Evolutionary conservation across 306 rosid species (phyloP).

Genomic region (Quercus glauca): DNA sequence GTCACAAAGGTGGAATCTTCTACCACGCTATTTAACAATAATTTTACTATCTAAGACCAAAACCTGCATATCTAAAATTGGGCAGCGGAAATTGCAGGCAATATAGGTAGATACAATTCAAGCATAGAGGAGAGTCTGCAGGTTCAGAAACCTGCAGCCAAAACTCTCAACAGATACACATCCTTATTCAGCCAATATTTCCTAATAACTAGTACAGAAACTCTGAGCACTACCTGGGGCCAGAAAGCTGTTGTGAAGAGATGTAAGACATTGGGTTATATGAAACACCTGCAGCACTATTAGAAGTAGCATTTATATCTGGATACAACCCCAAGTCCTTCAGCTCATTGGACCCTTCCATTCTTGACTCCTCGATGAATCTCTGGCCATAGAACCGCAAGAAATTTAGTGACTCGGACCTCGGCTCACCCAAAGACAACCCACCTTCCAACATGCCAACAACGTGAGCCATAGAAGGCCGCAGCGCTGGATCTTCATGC

Average conservation of each 20-base stretch:
- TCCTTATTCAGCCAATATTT: too few species aligned
- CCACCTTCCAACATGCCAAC: conserved; percentile 90
- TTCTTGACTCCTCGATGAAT: conserved; percentile 66
- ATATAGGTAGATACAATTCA: too few species aligned
- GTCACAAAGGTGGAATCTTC: too few species aligned
- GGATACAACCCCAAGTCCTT: conserved; percentile 25
- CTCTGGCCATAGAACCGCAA: conserved; percentile 73
- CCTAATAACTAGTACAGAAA: too few species aligned
- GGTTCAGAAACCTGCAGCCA: too few species aligned
- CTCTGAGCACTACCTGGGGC: conserved; percentile 60
- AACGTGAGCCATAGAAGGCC: conserved; percentile 72
- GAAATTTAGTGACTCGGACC: conserved; percentile 66
- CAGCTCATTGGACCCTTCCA: conserved; percentile 3
- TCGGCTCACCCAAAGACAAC: conserved; percentile 56
- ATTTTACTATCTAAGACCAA: too few species aligned
- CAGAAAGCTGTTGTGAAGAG: conserved; percentile 77
- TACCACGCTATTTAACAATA: too few species aligned
- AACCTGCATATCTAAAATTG: too few species aligned
- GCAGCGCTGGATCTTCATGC: conserved; percentile 78
- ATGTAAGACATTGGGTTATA: conserved; percentile 42
- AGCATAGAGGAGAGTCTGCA: too few species aligned
- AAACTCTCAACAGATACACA: too few species aligned
- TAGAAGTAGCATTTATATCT: conserved; percentile 23
- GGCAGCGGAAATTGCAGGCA: too few species aligned
- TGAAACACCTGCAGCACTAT: conserved; percentile 28